Evolutionary conservation across 129 eudicot genomes (phyloP).

Genomic region (Centella asiatica): DNA sequence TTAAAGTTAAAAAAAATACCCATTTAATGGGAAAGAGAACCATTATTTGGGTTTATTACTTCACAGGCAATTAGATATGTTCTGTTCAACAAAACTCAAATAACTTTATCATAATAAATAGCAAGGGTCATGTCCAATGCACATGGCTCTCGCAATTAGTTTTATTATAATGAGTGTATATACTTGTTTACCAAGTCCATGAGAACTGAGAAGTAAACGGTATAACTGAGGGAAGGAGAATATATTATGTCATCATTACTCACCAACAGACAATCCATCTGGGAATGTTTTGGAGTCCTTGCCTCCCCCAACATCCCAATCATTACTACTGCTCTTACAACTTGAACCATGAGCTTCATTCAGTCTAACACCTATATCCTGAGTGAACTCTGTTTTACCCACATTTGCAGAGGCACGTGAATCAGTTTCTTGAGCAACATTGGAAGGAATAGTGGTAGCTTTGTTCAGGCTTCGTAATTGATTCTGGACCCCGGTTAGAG

Average conservation of each 20-base stretch:
- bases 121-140: too few relatives aligned
- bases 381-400: slow-evolving; percentile 26
- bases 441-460: slow-evolving; percentile 19
- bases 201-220: not conserved
- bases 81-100: too few relatives aligned
- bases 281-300: slow-evolving; percentile 5
- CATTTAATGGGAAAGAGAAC: too few relatives aligned
- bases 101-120: too few relatives aligned
- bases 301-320: slow-evolving; percentile 19
- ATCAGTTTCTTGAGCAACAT: slow-evolving; percentile 19
- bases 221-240: not conserved
- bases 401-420: slow-evolving; percentile 15
- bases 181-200: not conserved
- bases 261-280: slow-evolving; percentile 26
- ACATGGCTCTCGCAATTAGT: too few relatives aligned
- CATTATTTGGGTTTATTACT: too few relatives aligned
- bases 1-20: too few relatives aligned
- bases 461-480: slow-evolving; percentile 17
- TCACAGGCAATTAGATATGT: too few relatives aligned
- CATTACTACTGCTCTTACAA: slow-evolving; percentile 14
- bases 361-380: slow-evolving; percentile 19
- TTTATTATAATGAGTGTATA: too few relatives aligned
- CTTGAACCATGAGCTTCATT: slow-evolving; percentile 24
- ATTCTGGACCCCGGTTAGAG: slow-evolving; percentile 5
- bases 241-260: slow-evolving; percentile 1